Evolutionary conservation across 371 early-diverging fungal genomes (phyloP).

Genomic region (Rhizomucor miehei): DNA sequence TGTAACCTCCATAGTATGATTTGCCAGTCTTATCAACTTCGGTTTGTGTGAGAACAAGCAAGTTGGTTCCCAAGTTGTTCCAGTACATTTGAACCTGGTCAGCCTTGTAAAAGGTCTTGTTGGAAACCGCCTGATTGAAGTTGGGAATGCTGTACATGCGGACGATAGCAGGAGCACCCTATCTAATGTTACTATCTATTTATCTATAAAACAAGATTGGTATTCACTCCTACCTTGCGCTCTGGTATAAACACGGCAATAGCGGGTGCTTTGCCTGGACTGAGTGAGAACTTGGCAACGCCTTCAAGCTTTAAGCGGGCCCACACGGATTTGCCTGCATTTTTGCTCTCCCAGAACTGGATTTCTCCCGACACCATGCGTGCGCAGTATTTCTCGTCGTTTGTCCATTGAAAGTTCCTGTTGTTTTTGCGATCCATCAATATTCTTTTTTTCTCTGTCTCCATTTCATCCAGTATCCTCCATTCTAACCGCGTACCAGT

Average conservation of each 20-base stretch:
- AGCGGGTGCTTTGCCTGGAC: constrained; percentile 81
- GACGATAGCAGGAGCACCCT: constrained; percentile 79
- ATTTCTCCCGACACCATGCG: constrained; percentile 86
- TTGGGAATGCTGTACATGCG: constrained; percentile 78
- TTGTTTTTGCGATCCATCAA: too few relatives aligned
- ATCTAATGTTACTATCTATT: neutral
- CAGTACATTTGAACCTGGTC: constrained; percentile 90
- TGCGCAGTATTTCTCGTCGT: constrained; percentile 85
- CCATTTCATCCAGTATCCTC: neutral
- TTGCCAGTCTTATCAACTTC: constrained; percentile 94
- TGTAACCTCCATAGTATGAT: constrained; percentile 86
- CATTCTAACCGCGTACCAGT: constrained; percentile 43
- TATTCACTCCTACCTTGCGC: constrained; percentile 48
- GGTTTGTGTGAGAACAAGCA: constrained; percentile 89
- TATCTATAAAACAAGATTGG: constrained; percentile 13
- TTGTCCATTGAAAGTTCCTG: constrained; percentile 92
- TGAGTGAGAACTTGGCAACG: constrained; percentile 79
- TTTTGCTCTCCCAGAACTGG: constrained; percentile 81
- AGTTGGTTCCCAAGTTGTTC: constrained; percentile 89
- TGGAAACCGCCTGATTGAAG: constrained; percentile 72
- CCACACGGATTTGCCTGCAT: constrained; percentile 56
- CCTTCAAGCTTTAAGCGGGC: constrained; percentile 76
- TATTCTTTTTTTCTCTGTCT: neutral
- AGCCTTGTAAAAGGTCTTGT: constrained; percentile 93
- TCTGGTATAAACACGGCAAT: constrained; percentile 90